Percentiles rank a stretch among this genome's conserved stretches.
These are phyloP conservation scores for Tulasnella sp. DNA, from an alignment of 768 basidiomycete genomes.

Conservation along the genomic window DNA sequence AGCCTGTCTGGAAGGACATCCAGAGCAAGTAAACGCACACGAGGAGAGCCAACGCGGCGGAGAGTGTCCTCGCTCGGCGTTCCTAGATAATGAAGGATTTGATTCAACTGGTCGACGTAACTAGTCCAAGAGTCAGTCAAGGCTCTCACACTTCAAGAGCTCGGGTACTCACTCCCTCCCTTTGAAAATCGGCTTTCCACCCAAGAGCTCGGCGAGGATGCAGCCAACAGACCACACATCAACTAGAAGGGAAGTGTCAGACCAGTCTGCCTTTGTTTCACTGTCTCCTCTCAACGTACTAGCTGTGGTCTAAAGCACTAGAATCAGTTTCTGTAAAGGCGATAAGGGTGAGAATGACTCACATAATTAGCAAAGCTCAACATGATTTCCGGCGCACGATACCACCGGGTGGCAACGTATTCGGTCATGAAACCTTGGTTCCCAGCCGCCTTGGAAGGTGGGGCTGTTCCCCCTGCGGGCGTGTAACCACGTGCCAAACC, in stretches of 20 bases:
- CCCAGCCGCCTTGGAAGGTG: slow-evolving; percentile 41
- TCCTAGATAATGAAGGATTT: slow-evolving; percentile 95
- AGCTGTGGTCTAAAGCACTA: slow-evolving; percentile 13
- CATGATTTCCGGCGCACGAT: slow-evolving; percentile 98
- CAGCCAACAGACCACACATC: slow-evolving; percentile 97
- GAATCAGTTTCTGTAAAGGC: not conserved
- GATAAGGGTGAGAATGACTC: slow-evolving; percentile 25
- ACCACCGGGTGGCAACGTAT: slow-evolving; percentile 98
- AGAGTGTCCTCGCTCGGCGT: slow-evolving; percentile 95
- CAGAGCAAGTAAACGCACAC: slow-evolving; percentile 37
- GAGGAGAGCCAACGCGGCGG: slow-evolving; percentile 86
- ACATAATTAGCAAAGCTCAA: slow-evolving; percentile 91
- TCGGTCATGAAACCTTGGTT: slow-evolving; percentile 98
- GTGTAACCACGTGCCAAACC: slow-evolving; percentile 91
- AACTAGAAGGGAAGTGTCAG: slow-evolving; percentile 25
- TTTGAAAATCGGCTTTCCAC: slow-evolving; percentile 93
- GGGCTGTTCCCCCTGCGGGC: slow-evolving; percentile 53
- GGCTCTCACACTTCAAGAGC: not conserved
- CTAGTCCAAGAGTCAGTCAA: slow-evolving; percentile 29
- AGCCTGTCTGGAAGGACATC: not conserved
- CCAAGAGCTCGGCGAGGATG: slow-evolving; percentile 83
- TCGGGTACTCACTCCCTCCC: slow-evolving; percentile 69
- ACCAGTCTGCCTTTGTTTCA: not conserved
- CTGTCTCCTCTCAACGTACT: not conserved
- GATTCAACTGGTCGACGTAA: slow-evolving; percentile 97